Conservation (phyloP, 2,329 filamentous ascomycete genomes). For the Fusarium denticulatum region DNA sequence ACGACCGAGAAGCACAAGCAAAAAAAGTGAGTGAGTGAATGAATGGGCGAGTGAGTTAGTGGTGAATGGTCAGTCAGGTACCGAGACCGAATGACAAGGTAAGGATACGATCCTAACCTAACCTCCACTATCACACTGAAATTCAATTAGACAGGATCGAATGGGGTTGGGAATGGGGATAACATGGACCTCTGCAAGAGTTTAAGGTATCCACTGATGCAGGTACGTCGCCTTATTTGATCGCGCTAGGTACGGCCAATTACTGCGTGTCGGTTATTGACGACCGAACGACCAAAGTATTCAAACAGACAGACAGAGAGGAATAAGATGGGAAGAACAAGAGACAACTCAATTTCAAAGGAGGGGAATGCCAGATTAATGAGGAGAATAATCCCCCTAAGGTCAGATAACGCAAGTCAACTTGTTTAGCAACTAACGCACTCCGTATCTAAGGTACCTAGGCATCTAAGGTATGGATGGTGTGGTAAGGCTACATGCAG, state of each 20-base stretch:
- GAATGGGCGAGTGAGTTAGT: neutral
- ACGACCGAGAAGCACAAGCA: constrained; percentile 10
- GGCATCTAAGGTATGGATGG: constrained; percentile 2
- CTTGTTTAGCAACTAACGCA: neutral
- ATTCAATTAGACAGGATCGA: neutral
- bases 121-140: neutral
- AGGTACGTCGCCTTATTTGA: constrained; percentile 42
- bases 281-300: constrained; percentile 18
- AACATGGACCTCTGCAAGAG: neutral
- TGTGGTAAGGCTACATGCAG: constrained; percentile 4
- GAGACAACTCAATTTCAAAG: constrained; percentile 1
- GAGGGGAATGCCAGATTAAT: constrained; percentile 34
- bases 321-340: neutral
- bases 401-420: constrained; percentile 18
- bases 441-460: neutral
- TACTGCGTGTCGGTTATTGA: constrained; percentile 24
- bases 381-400: constrained; percentile 22
- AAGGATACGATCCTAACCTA: neutral
- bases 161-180: neutral
- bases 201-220: constrained; percentile 38
- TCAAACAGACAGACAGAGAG: constrained; percentile 23
- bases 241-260: constrained; percentile 36
- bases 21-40: neutral
- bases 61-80: constrained; percentile 2
- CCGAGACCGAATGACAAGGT: neutral